A percentile compares a stretch with the other conserved stretches of the same genome.
Evolutionary conservation across 169 alveolate genomes (phyloP).

Genomic region (Eimeria falciformis): DNA sequence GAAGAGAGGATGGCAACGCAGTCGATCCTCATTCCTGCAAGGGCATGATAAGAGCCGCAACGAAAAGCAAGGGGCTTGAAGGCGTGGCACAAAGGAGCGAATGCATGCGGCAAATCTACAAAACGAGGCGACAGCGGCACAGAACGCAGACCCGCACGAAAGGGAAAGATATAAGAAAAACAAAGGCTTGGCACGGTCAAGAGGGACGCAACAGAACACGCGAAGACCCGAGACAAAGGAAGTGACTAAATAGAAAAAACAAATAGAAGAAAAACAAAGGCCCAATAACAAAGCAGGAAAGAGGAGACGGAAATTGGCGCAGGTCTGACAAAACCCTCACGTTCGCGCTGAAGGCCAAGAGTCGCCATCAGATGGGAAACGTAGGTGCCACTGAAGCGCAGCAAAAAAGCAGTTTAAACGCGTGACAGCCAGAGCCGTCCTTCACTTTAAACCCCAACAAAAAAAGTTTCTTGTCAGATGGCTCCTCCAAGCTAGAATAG

Average conservation of each 20-base stretch:
- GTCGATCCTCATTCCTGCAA: conserved; percentile 73
- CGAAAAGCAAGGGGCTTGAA: no score
- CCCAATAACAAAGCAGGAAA: not conserved
- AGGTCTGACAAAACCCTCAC: not conserved
- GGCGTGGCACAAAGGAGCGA: no score
- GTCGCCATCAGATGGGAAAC: conserved; percentile 68
- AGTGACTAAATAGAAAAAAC: no score
- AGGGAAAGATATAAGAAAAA: no score
- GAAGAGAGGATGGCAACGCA: conserved; percentile 29
- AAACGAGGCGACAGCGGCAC: no score
- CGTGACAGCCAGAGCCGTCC: not conserved
- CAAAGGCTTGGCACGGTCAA: no score
- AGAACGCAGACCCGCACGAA: no score
- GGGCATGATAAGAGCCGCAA: not conserved
- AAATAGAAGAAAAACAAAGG: no score
- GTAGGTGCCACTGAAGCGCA: conserved; percentile 68
- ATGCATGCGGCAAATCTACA: no score
- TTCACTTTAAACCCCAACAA: no score
- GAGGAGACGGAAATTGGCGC: not conserved
- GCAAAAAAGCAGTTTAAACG: not conserved
- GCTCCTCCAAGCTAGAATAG: not conserved
- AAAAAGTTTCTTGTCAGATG: not conserved
- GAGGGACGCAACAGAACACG: no score
- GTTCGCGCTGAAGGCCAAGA: conserved; percentile 46
- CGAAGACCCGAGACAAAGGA: no score